These are phyloP conservation scores for Hypoxylon sp. DNA, from an alignment of 2,329 filamentous ascomycete genomes.

Conservation along the genomic window DNA sequence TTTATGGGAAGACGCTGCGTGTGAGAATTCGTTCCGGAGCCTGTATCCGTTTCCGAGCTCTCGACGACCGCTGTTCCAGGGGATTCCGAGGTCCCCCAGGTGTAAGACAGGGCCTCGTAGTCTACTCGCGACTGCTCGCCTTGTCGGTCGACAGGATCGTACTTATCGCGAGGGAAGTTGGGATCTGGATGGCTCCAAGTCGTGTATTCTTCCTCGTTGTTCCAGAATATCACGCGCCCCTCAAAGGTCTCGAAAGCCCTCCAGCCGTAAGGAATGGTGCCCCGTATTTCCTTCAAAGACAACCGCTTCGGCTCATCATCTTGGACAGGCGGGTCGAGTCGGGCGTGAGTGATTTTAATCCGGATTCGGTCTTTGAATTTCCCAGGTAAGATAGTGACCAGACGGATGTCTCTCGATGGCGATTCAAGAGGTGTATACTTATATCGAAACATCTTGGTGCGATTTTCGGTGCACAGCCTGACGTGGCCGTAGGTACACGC, in stretches of 20 bases:
- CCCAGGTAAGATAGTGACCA: conserved; percentile 40
- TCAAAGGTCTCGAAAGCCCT: conserved; percentile 26
- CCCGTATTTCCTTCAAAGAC: conserved; percentile 33
- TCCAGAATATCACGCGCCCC: conserved; percentile 35
- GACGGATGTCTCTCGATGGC: conserved; percentile 33
- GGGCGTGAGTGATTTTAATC: conserved; percentile 35
- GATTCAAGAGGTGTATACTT: conserved; percentile 37
- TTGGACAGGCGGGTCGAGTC: conserved; percentile 16
- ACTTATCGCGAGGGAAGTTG: conserved; percentile 9
- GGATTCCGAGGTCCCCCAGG: conserved; percentile 31
- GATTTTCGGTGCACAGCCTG: not conserved
- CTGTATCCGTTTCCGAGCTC: not conserved
- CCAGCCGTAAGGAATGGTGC: conserved; percentile 28
- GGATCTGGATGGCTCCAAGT: conserved; percentile 40
- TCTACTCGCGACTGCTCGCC: not conserved
- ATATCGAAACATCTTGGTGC: conserved; percentile 21
- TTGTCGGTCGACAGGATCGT: conserved; percentile 14
- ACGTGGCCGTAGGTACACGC: not conserved
- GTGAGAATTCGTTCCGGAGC: not conserved
- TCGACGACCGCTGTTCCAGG: conserved; percentile 8
- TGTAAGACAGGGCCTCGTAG: conserved; percentile 43
- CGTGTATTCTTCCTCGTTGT: not conserved
- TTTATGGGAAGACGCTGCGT: conserved; percentile 2
- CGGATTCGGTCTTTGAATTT: conserved; percentile 34
- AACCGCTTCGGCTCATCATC: conserved; percentile 17